Evolutionary conservation across 2,329 filamentous ascomycete species (phyloP), one percentile per base, ranked within the genome.

Genomic region (Rutstroemia sp.): DNA sequence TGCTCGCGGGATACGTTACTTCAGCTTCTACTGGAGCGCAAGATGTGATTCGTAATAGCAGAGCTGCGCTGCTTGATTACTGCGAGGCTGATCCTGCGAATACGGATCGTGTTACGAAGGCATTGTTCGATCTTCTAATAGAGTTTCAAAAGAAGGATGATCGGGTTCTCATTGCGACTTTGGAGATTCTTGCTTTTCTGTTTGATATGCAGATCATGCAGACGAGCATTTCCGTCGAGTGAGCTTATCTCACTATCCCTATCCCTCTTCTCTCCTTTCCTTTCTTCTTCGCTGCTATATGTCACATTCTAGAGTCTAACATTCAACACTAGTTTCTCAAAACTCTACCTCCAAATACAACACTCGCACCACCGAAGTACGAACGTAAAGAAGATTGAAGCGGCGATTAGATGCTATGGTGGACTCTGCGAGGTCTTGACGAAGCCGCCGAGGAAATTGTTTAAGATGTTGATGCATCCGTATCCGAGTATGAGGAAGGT

Each of bases 21-120:
- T 89, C 87, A 2, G 87, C 88, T 8, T 87, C 89, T 65, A 84
- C 85, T n/a, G 87, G 86, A 39, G 88, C 88, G 57, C 88, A 92
- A 65, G 82, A 87, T 38, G 76, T 92, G 1, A 79, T 92, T 23
- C 82, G 87, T 50, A 81, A 82, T 9, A 86, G 85, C 48, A 80
- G 87, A 30, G 76, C 79, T 0, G 87, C 86, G 0, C 75, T 94
- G 0, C 75, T 80, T 2, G 72, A 76, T 4, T 80, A 80, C 61
- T 82, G 79, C 63, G 59, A 62, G 23, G 25, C 23, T 3, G 5
- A 30, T 2, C 19, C 16, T 4, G n/a, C 12, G 1, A 68, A 73
- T 40, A 62, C 65, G 8, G 67, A 74, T 10, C 69, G 73, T 8
- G 71, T 82, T 25, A 78, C 80, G 59, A 3, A 21, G 6, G 21